Conservation (phyloP, 768 basidiomycete species). For the Russula ochroleuca region DNA sequence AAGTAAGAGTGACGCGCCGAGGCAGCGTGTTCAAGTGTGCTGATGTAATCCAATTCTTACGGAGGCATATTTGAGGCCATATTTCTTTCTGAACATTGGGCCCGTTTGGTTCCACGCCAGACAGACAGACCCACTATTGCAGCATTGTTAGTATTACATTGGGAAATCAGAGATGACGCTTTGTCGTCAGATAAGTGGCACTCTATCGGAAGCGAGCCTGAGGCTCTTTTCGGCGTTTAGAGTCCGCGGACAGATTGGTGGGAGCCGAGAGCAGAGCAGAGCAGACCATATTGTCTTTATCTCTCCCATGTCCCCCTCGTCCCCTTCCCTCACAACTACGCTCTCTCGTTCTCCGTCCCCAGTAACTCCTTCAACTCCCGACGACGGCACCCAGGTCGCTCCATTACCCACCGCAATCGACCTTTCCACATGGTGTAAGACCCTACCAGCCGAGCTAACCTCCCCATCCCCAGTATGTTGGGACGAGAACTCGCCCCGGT, state of each 20-base stretch:
- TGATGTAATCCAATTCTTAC: background rate
- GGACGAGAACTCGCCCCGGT: constrained; percentile 41
- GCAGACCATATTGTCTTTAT: background rate
- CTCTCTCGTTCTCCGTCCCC: constrained; percentile 71
- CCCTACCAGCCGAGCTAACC: constrained; percentile 42
- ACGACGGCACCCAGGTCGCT: constrained; percentile 50
- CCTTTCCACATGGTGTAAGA: constrained; percentile 55
- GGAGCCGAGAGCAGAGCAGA: too few species aligned
- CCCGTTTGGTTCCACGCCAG: too few species aligned
- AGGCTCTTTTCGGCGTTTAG: background rate
- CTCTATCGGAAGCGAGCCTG: constrained; percentile 3
- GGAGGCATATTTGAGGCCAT: too few species aligned
- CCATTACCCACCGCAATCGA: constrained; percentile 51
- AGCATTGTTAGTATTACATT: too few species aligned
- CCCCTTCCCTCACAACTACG: constrained; percentile 47
- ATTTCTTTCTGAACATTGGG: too few species aligned
- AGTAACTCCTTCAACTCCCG: constrained; percentile 63
- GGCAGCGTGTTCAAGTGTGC: constrained; percentile 8
- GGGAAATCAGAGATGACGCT: background rate
- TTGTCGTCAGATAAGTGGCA: background rate
- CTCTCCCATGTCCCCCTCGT: constrained; percentile 47
- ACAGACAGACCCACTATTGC: too few species aligned
- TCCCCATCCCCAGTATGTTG: constrained; percentile 39
- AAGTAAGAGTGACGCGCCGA: constrained; percentile 2
- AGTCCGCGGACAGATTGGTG: background rate